Percentiles rank a stretch among this genome's conserved stretches.
Evolutionary conservation across 2,329 filamentous ascomycete species (phyloP).

Genomic region (Periconia macrospinosa): DNA sequence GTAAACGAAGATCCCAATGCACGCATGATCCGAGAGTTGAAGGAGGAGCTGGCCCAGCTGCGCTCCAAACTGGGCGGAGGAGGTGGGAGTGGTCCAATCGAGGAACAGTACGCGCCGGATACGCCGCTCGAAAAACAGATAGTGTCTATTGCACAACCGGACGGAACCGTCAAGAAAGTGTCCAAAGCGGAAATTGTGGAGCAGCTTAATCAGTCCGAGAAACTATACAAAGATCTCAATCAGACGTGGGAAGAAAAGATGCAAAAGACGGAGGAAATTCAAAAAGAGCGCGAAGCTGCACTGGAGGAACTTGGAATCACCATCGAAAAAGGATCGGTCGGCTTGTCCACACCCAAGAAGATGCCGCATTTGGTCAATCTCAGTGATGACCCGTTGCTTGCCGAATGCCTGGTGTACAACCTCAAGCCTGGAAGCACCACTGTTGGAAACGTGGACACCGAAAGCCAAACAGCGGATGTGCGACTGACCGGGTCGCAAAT

Average conservation of each 20-base stretch:
- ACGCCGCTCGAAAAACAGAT: conserved; percentile 95
- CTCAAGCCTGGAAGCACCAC: conserved; percentile 93
- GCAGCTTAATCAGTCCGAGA: conserved; percentile 93
- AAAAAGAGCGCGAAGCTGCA: conserved; percentile 93
- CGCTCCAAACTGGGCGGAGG: conserved; percentile 73
- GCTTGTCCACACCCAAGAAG: conserved; percentile 94
- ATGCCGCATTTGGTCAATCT: conserved; percentile 99
- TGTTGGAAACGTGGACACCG: conserved; percentile 90
- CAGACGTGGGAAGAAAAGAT: conserved; percentile 99
- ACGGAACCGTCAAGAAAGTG: conserved; percentile 89
- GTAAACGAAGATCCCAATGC: conserved; percentile 99
- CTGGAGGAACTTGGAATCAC: conserved; percentile 97
- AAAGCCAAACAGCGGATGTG: conserved; percentile 77
- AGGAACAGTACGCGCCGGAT: conserved; percentile 85
- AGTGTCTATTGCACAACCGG: conserved; percentile 85
- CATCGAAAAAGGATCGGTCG: conserved; percentile 97
- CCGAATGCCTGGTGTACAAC: conserved; percentile 97
- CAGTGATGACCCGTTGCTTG: conserved; percentile 77
- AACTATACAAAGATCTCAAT: conserved; percentile 91
- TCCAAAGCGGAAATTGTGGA: conserved; percentile 98
- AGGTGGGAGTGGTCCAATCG: conserved; percentile 53
- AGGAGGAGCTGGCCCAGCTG: conserved; percentile 86
- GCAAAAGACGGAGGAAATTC: conserved; percentile 91
- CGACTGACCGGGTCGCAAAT: conserved; percentile 93
- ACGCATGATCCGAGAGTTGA: conserved; percentile 96